phyloP scores from a whole-genome alignment of 2,329 filamentous ascomycete genomes.

The Aspergillus sp. region DNA sequence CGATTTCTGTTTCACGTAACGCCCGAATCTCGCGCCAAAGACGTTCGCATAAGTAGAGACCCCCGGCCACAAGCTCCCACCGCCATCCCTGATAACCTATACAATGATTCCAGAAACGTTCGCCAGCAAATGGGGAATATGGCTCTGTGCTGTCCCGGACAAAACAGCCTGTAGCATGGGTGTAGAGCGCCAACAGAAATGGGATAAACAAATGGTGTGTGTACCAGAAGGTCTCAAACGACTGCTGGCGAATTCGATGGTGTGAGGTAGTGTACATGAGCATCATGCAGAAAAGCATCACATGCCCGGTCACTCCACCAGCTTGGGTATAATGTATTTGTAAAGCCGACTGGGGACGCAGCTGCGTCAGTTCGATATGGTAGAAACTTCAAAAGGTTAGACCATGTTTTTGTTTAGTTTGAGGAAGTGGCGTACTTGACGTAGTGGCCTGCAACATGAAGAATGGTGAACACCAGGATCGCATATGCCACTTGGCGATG shows the following conservation, averaged over 20 bases:
- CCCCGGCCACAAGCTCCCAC: conserved; percentile 88
- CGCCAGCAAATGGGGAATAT: conserved; percentile 80
- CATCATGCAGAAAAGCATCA: conserved; percentile 99
- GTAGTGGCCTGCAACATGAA: conserved; percentile 81
- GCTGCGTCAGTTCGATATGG: conserved; percentile 84
- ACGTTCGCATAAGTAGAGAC: conserved; percentile 81
- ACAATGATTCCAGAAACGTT: conserved; percentile 85
- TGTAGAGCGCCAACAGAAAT: conserved; percentile 90
- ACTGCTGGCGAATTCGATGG: conserved; percentile 89
- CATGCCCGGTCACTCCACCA: conserved; percentile 90
- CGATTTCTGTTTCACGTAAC: conserved; percentile 81
- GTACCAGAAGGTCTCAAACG: conserved; percentile 99
- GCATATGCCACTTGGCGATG: conserved; percentile 92
- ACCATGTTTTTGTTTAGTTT: not conserved
- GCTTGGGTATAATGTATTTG: conserved; percentile 89
- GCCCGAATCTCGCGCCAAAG: conserved; percentile 88
- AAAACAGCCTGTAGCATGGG: conserved; percentile 93
- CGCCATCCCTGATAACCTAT: conserved; percentile 95
- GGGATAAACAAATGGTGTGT: conserved; percentile 98
- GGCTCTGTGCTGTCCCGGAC: conserved; percentile 75
- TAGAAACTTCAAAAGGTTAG: conserved; percentile 68
- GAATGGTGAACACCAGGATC: conserved; percentile 75
- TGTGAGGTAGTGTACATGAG: conserved; percentile 97
- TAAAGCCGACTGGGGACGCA: conserved; percentile 76
- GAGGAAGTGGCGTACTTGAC: conserved; percentile 69